Percentiles rank a stretch among this genome's conserved stretches.
These are phyloP conservation scores for Elymus sibiricus DNA, from an alignment of 176 grass and related monocot genomes.

Conservation along the genomic window DNA sequence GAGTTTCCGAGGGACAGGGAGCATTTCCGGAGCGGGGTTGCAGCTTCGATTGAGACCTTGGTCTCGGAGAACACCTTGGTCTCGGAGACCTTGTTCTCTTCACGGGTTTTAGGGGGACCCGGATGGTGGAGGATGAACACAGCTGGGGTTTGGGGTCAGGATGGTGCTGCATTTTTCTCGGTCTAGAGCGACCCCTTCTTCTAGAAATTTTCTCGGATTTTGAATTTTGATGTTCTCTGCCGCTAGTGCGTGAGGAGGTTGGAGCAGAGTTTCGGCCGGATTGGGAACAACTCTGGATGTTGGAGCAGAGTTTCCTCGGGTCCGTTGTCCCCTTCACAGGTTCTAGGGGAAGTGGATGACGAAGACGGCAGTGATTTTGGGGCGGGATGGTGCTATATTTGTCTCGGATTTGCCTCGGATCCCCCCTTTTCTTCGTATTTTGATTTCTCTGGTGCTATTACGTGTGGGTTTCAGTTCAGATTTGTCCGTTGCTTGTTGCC, in stretches of 20 bases:
- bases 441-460: too few relatives aligned
- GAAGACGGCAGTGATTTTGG: background rate
- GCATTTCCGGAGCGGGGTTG: background rate
- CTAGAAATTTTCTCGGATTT: background rate
- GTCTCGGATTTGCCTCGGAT: too few relatives aligned
- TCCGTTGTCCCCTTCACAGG: background rate
- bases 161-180: background rate
- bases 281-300: background rate
- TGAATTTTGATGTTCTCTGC: background rate
- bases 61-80: too few relatives aligned
- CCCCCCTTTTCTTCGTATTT: background rate
- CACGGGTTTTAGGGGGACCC: too few relatives aligned
- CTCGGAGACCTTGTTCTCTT: too few relatives aligned
- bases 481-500: too few relatives aligned
- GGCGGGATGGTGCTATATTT: background rate
- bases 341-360: background rate
- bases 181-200: background rate
- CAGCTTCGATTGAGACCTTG: background rate
- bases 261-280: background rate
- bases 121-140: too few relatives aligned
- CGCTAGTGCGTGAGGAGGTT: background rate
- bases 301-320: too few relatives aligned
- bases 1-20: background rate
- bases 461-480: too few relatives aligned
- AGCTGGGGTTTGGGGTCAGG: background rate